Percentiles rank a stretch among this genome's conserved stretches.
phyloP scores from a whole-genome alignment of 768 basidiomycete species.

The Phanerochaete sordida region DNA sequence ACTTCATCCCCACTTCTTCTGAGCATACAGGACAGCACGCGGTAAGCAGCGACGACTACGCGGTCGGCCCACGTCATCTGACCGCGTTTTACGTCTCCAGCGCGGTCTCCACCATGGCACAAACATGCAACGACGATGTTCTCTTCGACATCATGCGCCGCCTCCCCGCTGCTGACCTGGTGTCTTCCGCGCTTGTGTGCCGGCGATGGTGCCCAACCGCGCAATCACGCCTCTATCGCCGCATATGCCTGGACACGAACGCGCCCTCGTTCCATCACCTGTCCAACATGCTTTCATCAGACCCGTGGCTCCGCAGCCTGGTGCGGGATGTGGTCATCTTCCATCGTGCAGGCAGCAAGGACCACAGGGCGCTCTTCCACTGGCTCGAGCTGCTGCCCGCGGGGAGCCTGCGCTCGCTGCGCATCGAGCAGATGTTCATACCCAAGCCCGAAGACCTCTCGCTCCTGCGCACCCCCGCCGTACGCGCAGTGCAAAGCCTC shows the following conservation, averaged over 20 bases:
- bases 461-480: background rate
- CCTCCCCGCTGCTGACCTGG: background rate
- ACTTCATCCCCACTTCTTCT: no score
- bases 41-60: background rate
- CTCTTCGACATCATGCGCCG: background rate
- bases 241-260: background rate
- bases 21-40: background rate
- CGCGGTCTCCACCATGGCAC: background rate
- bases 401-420: background rate
- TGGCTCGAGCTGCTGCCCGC: background rate
- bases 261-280: background rate
- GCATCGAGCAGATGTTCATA: background rate
- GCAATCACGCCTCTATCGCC: background rate
- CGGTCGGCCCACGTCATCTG: background rate
- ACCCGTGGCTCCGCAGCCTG: background rate
- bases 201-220: background rate
- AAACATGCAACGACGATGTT: background rate
- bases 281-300: background rate
- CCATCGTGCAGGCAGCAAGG: background rate
- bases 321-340: background rate
- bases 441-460: background rate
- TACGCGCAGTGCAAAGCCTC: background rate
- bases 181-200: background rate
- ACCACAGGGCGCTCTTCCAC: background rate
- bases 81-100: background rate